Evolutionary conservation across 805 yeast genomes (phyloP), one percentile per base, ranked within the genome.

Genomic region (Nakazawaea peltata): DNA sequence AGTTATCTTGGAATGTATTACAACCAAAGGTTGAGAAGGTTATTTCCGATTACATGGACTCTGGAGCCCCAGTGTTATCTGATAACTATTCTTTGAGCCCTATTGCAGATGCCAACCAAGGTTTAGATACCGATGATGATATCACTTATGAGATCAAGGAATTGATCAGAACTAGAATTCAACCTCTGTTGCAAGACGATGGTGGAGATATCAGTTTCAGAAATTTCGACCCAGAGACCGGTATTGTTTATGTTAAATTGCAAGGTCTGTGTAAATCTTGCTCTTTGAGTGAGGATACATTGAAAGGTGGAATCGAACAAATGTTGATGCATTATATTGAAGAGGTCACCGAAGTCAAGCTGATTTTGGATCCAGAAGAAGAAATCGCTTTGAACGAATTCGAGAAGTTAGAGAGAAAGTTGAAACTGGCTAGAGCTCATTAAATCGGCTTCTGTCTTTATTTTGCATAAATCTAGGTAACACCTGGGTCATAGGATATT

Each of bases 241-340:
- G 86, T 7, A 65, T 69, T 1, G 84, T 77, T 1, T 66, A 60
- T 37, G 63, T 78, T 46, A 69, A 69, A 51, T 61, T 78, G 34
- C 69, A 69, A 51, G 86, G 86, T 22, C 85, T 85, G 1, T 78
- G 86, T 50, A 67, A 82, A 49, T 71, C 81, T n/a, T 78, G 86
- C 49, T 80, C 77, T 44, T 65, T 78, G 14, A 70, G 78, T 36
- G 71, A 77, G 28, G 77, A 76, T 22, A 78, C 86, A 1, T 63
- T 78, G 47, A 77, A 75, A 44, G 71, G 71, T 42, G 86, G 86
- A 16, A 77, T 78, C 33, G 85, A 78, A 51, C 65, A 77, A 29
- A 78, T 78, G 86, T 57, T 78, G 54, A 78, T 74, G 47, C 74
- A 76, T 53, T 78, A 78, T 50, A 71, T 78, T 23, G 84, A 77